Percentiles rank a stretch among this genome's conserved stretches.
phyloP scores from a whole-genome alignment of 2,329 filamentous ascomycete genomes.

The Diaporthe australafricana region DNA sequence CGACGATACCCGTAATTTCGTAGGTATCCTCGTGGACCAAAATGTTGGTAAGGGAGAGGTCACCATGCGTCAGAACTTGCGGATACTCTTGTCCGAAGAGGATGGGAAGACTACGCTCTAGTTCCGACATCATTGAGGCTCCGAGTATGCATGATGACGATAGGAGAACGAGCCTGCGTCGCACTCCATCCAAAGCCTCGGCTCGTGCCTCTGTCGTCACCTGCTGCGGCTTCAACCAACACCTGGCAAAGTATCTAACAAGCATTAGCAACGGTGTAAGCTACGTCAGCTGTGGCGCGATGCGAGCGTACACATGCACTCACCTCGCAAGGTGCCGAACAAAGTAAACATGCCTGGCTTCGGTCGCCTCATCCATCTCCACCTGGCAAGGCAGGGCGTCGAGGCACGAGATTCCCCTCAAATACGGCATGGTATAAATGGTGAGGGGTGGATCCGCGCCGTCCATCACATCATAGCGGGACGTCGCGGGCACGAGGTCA shows the following conservation, averaged over 20 bases:
- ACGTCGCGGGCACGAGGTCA: constrained; percentile 42
- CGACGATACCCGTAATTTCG: constrained; percentile 45
- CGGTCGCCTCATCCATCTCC: constrained; percentile 35
- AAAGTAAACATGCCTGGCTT: constrained; percentile 29
- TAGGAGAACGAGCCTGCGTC: constrained; percentile 39
- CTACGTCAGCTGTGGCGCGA: background rate
- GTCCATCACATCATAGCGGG: constrained; percentile 41
- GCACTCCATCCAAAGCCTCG: constrained; percentile 38
- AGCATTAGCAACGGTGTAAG: background rate
- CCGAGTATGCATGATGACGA: constrained; percentile 32
- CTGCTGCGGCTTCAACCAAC: constrained; percentile 35
- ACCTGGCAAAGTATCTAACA: constrained; percentile 44
- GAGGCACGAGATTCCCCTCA: constrained; percentile 43
- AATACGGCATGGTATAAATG: constrained; percentile 33
- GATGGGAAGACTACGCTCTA: constrained; percentile 40
- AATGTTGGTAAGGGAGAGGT: constrained; percentile 47
- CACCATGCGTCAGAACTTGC: constrained; percentile 45
- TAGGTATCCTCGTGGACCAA: constrained; percentile 42
- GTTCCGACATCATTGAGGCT: constrained; percentile 35
- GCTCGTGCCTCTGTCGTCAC: constrained; percentile 30
- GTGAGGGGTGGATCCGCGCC: constrained; percentile 42
- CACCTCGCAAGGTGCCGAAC: constrained; percentile 38
- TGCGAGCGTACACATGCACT: background rate
- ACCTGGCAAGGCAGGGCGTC: constrained; percentile 40
- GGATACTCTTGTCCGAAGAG: constrained; percentile 45